Base-by-base conservation (phyloP, 2,329 filamentous ascomycete species). In the Aspergillus versicolor region DNA sequence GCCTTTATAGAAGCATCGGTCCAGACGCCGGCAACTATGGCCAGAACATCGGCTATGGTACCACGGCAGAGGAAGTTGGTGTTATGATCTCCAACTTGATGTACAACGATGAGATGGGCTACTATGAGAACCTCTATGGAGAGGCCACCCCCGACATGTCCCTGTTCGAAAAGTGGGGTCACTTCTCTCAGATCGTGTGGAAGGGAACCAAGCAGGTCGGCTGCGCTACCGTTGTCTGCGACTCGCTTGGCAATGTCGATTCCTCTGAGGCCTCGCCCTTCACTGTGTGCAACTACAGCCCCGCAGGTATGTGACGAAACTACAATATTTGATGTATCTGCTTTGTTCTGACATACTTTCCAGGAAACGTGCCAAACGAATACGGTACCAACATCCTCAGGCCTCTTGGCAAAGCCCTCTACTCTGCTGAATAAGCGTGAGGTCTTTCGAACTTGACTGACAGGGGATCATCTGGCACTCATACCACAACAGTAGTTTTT, bases 261-360 rank as follows among this genome's bases (percentile, higher is more conserved):
- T 67, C 68, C 56, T 67, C 70, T 49, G 65, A 76, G 27, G 54
- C 80, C 38, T 76, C 86, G n/a, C 86, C 84, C 77, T 91, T 85
- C 80, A 92, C 89, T 30, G 91, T 95, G 68, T 96, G 91, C 87
- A 93, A 96, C 83, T 96, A 96, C 80, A 79, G 77, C 64, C 82
- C 86, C 60, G 78, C 85, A 61, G 91, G 90, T 90, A 85, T 75
- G 85, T 75, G 27, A 9, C 27, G 8, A 30, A 30, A 8, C 9
- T 30, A 30, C 27, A 30, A 30, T 30, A 9, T 30, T 4, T 30
- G 4, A 30, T 30, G 27, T 30, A 30, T 40, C 22, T 38, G 17
- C 12, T 8, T 19, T 50, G 15, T 32, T 38, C 45, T 55, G 13
- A 49, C 44, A 54, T 15, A 24, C 15, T 38, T 40, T 60, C 5